Evolutionary conservation across 2,329 filamentous ascomycete genomes (phyloP).

Genomic region (Pseudocercospora crystallina): DNA sequence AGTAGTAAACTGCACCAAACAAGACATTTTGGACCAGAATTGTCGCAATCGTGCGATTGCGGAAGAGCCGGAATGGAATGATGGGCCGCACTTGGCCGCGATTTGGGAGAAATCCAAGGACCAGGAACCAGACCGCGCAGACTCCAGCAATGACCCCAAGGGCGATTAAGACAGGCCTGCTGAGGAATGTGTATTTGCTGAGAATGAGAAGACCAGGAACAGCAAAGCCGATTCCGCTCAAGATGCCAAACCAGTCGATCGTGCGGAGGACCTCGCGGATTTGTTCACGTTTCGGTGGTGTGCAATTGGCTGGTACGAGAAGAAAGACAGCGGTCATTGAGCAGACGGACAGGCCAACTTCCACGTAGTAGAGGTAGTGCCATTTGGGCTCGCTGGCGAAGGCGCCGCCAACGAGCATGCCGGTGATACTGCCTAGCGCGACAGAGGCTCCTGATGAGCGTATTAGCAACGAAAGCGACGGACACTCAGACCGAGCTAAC

Average conservation of each 20-base stretch:
- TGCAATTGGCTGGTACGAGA: conserved; percentile 7
- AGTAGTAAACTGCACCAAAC: conserved; percentile 25
- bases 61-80: conserved; percentile 25
- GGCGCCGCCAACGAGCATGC: conserved; percentile 21
- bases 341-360: background rate
- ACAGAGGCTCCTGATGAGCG: conserved; percentile 11
- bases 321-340: background rate
- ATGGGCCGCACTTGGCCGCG: conserved; percentile 20
- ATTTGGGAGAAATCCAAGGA: conserved; percentile 12
- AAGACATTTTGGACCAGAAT: conserved; percentile 25
- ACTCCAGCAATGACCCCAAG: conserved; percentile 14
- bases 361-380: conserved; percentile 15
- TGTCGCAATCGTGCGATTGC: conserved; percentile 22
- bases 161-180: conserved; percentile 5
- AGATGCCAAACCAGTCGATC: conserved; percentile 25
- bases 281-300: background rate
- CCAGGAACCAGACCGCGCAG: conserved; percentile 10
- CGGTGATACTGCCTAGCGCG: conserved; percentile 21
- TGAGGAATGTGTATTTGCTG: conserved; percentile 15
- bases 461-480: background rate
- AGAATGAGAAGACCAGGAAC: conserved; percentile 18
- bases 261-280: conserved; percentile 12
- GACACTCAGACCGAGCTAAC: conserved; percentile 3
- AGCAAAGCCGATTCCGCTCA: conserved; percentile 13
- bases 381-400: conserved; percentile 15